A percentile compares a stretch with the other conserved stretches of the same genome.
Conservation (phyloP, 805 yeast species). For the Metschnikowia reukaufii region DNA sequence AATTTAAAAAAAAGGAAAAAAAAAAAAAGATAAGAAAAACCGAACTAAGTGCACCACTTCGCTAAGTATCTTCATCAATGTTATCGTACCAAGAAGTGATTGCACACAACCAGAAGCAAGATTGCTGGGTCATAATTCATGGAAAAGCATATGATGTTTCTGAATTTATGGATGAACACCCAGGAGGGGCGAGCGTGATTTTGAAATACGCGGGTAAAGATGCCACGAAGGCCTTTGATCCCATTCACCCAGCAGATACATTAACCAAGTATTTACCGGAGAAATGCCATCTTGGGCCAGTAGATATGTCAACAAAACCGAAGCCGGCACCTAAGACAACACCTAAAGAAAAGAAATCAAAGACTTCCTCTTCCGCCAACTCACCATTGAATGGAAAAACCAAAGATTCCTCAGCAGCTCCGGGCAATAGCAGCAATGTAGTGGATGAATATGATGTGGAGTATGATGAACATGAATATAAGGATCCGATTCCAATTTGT, state of each 20-base stretch:
- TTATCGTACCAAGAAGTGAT: conserved; percentile 29
- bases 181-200: conserved; percentile 60
- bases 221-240: conserved; percentile 81
- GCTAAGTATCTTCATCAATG: too few species aligned
- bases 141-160: conserved; percentile 79
- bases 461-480: conserved; percentile 39
- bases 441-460: conserved; percentile 23
- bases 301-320: conserved; percentile 23
- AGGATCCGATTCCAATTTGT: conserved; percentile 21
- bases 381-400: not conserved
- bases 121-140: conserved; percentile 84
- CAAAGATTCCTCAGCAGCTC: not conserved
- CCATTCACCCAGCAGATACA: conserved; percentile 86
- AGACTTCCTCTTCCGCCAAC: not conserved
- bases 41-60: too few species aligned
- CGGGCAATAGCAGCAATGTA: not conserved
- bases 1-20: too few species aligned
- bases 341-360: not conserved
- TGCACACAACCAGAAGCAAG: conserved; percentile 54
- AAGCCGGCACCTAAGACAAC: not conserved
- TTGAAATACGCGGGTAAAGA: conserved; percentile 50
- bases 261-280: conserved; percentile 62
- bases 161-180: conserved; percentile 56
- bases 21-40: too few species aligned
- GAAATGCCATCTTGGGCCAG: conserved; percentile 38